Base-by-base conservation (phyloP, 345 rosid genomes). In the Eucalyptus urophylla region DNA sequence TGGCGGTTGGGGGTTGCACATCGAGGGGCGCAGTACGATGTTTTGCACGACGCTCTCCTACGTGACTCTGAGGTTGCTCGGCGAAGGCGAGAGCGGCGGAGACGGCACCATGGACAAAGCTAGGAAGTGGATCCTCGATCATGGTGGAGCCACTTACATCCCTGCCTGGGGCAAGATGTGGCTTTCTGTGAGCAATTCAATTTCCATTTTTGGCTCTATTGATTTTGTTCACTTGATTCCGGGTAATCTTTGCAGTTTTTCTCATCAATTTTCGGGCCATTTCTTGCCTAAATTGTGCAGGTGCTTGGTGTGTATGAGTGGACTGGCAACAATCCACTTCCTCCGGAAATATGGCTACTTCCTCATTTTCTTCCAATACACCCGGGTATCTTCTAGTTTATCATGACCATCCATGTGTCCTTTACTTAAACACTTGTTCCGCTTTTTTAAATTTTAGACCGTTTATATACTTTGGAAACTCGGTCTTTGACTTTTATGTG, bases 141-240 rank as follows among this genome's bases (percentile, higher is more conserved):
- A 58, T 81, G 98, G 96, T 60, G 98, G 99, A 13, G 94, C 89
- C 49, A 93, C 93, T 87, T 92, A 13, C 90, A 93, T 93, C 80
- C 99, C 99, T 2, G 93, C 98, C 4, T 97, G 98, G 99, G 99
- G 98, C 25, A 97, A 97, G 91, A 85, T 94, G 89, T 97, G 96
- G 97, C 94, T 97, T 49, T 93, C 98, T 8, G 96, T 96, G 92
- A 47, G 54, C 24, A 88, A 37, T 29, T 19, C 37, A 50, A 31
- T 47, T 54, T n/a, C 49, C 58, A 44, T 19, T 50, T 4, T 65
- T 8, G n/a, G 40, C 72, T 40, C 22, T 1, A 14, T 69, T 31
- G 51, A 16, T 51, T 53, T 53, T 60, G 49, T 56, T 45, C 44
- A n/a, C 16, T 21, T 54, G 11, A 49, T 21, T 51, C 62, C 0